Base-by-base conservation (phyloP, 2,329 filamentous ascomycete genomes). In the Exophiala spinifera region DNA sequence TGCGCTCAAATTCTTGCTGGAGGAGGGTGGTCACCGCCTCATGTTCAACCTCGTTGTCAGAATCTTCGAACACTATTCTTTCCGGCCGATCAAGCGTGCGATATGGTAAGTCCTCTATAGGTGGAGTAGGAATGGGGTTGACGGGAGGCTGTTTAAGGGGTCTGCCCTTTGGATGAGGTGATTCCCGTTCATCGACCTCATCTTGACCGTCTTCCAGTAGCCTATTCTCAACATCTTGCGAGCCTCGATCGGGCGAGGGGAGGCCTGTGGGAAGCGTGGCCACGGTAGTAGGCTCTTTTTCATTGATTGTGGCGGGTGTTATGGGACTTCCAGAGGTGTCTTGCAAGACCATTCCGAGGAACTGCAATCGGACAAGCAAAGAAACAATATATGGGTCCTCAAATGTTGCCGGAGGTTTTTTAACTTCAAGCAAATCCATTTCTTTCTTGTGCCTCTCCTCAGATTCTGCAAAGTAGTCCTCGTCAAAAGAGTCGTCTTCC, bases 81-180 rank as follows among this genome's bases (percentile, higher is more conserved):
- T 74, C 72, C 4, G 72, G 74, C 25, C 73, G 71, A 0, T 71
- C 73, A 17, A 66, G 64, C 34, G 69, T 64, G 17, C 78, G 62
- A 57, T 76, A 79, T 3, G 76, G 76, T n/a, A 79, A 64, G 51
- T 63, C 69, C 15, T 76, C 72, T 37, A 77, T 52, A 1, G 71
- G 69, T 17, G 74, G 67, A 7, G 66, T 66, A 13, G 68, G 62
- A 15, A 64, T 65, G 14, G 63, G 61, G 49, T 61, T 63, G 14
- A 61, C 45, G 3, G 58, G 61, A 14, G 57, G 51, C 44, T 65
- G 46, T 28, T 53, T 64, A 8, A 64, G 46, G 19, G 58, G 61
- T 36, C 62, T 49, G 25, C 63, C 62, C 37, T 51, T 59, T 14
- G 59, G 57, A 51, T 57, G 42, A 17, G 56, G 46, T 20, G 55